phyloP scores from a whole-genome alignment of 2,329 filamentous ascomycete genomes.

The Colletotrichum paranaense region DNA sequence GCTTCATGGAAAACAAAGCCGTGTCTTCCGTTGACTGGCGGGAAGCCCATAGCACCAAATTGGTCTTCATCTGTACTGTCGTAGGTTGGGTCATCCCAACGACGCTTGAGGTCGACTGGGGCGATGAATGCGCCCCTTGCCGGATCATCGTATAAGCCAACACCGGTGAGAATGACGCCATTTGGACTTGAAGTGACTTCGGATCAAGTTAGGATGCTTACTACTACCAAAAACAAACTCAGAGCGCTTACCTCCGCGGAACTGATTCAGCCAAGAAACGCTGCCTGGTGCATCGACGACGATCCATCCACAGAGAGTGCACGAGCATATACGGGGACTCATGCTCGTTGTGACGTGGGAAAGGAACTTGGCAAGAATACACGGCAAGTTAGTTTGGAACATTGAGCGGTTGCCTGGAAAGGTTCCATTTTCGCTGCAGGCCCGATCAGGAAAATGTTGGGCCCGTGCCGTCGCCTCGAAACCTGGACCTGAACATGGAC shows the following conservation, averaged over 20 bases:
- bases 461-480: too few species aligned
- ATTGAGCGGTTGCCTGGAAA: too few species aligned
- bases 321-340: neutral
- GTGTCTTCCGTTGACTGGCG: neutral
- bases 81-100: neutral
- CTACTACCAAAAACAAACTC: accelerated
- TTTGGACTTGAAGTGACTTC: neutral
- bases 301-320: neutral
- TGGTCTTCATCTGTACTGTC: neutral
- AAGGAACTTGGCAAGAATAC: too few species aligned
- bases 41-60: neutral
- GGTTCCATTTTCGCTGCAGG: too few species aligned
- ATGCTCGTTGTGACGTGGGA: neutral
- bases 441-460: too few species aligned
- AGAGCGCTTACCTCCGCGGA: too few species aligned
- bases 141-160: neutral
- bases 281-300: neutral
- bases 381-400: too few species aligned
- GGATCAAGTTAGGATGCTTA: accelerated
- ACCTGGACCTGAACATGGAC: too few species aligned
- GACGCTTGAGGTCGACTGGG: neutral
- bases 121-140: neutral
- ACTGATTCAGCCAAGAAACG: neutral
- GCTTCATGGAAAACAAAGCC: neutral
- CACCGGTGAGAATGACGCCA: neutral